Percentiles rank a stretch among this genome's conserved stretches.
Conservation (phyloP, 1,139 yeast genomes). For the Candida pseudoviswanathii region DNA sequence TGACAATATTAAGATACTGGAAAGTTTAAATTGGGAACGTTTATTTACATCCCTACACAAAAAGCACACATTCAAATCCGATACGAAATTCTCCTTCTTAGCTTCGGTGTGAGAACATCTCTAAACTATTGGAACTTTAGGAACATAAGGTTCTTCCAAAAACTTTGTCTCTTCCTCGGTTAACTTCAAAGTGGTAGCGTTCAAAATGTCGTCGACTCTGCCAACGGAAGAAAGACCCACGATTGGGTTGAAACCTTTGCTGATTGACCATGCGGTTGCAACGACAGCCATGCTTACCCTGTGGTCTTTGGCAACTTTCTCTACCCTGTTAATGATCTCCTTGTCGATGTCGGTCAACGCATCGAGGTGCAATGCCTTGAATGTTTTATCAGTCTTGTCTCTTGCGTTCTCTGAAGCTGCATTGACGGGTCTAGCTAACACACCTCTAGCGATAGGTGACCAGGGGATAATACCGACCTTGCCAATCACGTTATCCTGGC, state of each 20-base stretch:
- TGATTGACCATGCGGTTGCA: conserved; percentile 56
- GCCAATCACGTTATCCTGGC: conserved; percentile 27
- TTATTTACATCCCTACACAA: neutral
- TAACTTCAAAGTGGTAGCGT: conserved; percentile 41
- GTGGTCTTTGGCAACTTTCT: conserved; percentile 48
- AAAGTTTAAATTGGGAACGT: too few species aligned
- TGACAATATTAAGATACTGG: too few species aligned
- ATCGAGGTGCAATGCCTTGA: conserved; percentile 13
- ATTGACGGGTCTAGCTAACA: conserved; percentile 42
- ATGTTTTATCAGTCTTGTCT: conserved; percentile 12
- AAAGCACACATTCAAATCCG: too few species aligned
- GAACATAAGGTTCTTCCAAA: conserved; percentile 51
- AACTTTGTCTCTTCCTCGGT: conserved; percentile 46
- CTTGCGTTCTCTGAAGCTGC: conserved; percentile 10
- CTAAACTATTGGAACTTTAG: conserved; percentile 5
- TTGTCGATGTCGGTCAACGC: conserved; percentile 23
- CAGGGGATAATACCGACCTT: conserved; percentile 55
- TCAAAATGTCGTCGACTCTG: conserved; percentile 56
- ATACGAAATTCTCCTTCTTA: neutral
- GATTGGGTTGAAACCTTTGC: conserved; percentile 55
- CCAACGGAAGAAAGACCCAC: conserved; percentile 54
- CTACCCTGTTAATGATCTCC: conserved; percentile 53
- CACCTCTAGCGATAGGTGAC: conserved; percentile 53
- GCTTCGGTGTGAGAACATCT: neutral
- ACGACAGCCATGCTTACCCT: conserved; percentile 55